Percentiles rank a stretch among this genome's conserved stretches.
phyloP scores from a whole-genome alignment of 805 yeast genomes.

The Yarrowia sp. region DNA sequence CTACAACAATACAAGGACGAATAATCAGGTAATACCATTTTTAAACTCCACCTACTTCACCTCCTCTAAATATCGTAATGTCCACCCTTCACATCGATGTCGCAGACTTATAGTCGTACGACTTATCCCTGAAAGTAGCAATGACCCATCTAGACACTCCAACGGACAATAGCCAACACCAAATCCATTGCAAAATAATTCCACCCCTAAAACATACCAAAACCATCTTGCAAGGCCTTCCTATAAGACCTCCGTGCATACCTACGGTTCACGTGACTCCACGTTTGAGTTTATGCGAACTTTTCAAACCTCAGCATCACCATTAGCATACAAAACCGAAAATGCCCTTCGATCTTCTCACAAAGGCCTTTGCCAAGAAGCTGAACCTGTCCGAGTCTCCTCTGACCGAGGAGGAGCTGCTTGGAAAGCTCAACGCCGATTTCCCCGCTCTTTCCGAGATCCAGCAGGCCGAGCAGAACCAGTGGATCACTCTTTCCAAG shows the following conservation, averaged over 20 bases:
- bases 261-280: background rate
- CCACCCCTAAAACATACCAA: too few species aligned
- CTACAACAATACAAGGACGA: too few species aligned
- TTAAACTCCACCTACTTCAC: too few species aligned
- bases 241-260: background rate
- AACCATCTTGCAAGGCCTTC: too few species aligned
- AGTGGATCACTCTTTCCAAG: slow-evolving; percentile 72
- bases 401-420: slow-evolving; percentile 26
- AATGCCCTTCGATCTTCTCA: slow-evolving; percentile 33
- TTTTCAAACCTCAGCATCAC: slow-evolving; percentile 17
- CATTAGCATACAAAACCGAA: slow-evolving; percentile 5
- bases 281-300: slow-evolving; percentile 17
- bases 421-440: slow-evolving; percentile 25
- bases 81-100: too few species aligned
- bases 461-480: slow-evolving; percentile 71
- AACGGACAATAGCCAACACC: too few species aligned
- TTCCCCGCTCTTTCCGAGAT: slow-evolving; percentile 36
- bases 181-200: too few species aligned
- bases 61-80: too few species aligned
- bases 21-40: too few species aligned
- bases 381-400: slow-evolving; percentile 32
- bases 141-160: too few species aligned
- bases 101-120: too few species aligned
- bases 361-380: slow-evolving; percentile 35
- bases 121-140: too few species aligned